Conservation (phyloP, 768 basidiomycete species). For the Psilocybe cubensis region DNA sequence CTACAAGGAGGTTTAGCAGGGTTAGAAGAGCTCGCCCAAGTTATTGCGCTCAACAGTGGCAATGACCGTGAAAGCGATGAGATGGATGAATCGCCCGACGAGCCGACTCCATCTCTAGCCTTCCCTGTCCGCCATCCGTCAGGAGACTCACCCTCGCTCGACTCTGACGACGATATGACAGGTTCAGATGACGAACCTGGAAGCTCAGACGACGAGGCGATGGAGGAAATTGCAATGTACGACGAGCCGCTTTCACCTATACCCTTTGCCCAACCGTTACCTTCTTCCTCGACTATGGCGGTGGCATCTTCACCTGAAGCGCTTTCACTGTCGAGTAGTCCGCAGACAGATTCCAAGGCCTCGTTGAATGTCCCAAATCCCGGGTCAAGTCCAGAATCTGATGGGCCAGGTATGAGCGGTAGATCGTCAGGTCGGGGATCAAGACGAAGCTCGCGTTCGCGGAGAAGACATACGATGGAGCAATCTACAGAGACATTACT, state of each 20-base stretch:
- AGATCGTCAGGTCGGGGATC: conserved; percentile 41
- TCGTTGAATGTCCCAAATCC: conserved; percentile 2
- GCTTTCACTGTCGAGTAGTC: conserved; percentile 17
- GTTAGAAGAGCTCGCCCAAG: conserved; percentile 85
- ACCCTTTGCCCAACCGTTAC: conserved; percentile 35
- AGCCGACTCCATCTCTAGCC: conserved; percentile 65
- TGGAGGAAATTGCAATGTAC: conserved; percentile 84
- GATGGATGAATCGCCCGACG: conserved; percentile 65
- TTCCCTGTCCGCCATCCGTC: conserved; percentile 65
- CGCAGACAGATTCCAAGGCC: conserved; percentile 3
- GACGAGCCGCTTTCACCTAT: conserved; percentile 53
- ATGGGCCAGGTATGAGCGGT: conserved; percentile 22
- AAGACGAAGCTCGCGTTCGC: conserved; percentile 60
- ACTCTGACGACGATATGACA: conserved; percentile 83
- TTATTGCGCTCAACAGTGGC: conserved; percentile 66
- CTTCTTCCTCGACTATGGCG: conserved; percentile 34
- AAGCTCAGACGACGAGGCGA: conserved; percentile 77
- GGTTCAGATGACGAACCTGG: conserved; percentile 66
- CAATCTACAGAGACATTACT: conserved; percentile 38
- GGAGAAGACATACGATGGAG: conserved; percentile 43
- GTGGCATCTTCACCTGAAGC: conserved; percentile 34
- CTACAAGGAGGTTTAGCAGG: conserved; percentile 86
- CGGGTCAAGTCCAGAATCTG: conserved; percentile 21
- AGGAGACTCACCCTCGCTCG: conserved; percentile 53
- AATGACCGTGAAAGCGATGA: conserved; percentile 54